phyloP scores from a whole-genome alignment of 2,329 filamentous ascomycete genomes.

The Pseudogymnoascus sp. region DNA sequence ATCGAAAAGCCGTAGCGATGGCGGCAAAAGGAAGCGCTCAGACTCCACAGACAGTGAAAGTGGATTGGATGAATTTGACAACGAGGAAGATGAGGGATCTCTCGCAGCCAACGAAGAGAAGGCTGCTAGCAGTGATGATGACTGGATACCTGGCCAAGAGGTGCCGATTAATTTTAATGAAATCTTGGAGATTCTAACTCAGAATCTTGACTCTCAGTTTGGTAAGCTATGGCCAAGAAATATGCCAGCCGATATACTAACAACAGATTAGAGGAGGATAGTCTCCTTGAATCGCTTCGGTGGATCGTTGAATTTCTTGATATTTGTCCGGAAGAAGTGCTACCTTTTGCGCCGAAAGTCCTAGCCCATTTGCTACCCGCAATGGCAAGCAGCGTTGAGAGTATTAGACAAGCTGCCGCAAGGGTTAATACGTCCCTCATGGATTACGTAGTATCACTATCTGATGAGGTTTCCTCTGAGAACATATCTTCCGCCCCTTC shows the following conservation, averaged over 20 bases:
- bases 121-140: constrained; percentile 65
- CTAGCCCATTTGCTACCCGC: constrained; percentile 86
- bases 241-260: neutral
- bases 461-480: constrained; percentile 49
- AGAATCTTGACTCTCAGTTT: constrained; percentile 74
- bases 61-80: constrained; percentile 34
- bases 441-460: constrained; percentile 87
- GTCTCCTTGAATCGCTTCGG: constrained; percentile 78
- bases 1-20: constrained; percentile 44
- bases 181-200: constrained; percentile 84
- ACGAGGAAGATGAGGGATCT: constrained; percentile 53
- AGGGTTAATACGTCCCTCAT: constrained; percentile 86
- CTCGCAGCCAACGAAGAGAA: constrained; percentile 49
- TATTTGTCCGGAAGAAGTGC: constrained; percentile 92
- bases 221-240: constrained; percentile 40
- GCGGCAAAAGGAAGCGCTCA: constrained; percentile 60
- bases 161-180: constrained; percentile 88
- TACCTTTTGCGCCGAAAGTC: constrained; percentile 88
- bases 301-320: constrained; percentile 98
- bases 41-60: constrained; percentile 60
- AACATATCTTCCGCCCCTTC: constrained; percentile 32
- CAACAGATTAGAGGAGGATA: constrained; percentile 64
- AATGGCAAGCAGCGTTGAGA: constrained; percentile 85
- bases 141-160: constrained; percentile 96
- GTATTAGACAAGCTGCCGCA: constrained; percentile 78